Percentiles rank a stretch among this genome's conserved stretches.
Evolutionary conservation across 192 early-diverging fungal genomes (phyloP).

Genomic region (Dissophora ornata): DNA sequence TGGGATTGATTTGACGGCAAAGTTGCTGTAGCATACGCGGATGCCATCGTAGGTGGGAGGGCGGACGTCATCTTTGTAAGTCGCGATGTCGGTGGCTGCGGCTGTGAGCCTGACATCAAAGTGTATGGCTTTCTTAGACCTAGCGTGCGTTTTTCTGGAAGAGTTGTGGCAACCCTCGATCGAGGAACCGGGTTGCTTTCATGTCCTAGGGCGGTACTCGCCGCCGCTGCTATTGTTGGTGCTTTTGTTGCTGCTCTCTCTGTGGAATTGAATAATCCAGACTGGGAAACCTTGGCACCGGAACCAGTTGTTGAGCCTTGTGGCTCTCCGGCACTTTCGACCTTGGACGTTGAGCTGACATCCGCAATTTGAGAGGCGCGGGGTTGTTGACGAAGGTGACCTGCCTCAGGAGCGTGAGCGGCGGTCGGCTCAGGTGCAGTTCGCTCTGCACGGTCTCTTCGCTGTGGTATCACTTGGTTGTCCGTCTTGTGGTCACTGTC

Average conservation of each 20-base stretch:
- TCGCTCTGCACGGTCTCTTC: too few species aligned
- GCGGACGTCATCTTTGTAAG: constrained; percentile 4
- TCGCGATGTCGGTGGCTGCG: constrained; percentile 13
- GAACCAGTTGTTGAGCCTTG: too few species aligned
- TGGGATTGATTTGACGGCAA: too few species aligned
- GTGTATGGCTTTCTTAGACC: constrained; percentile 3
- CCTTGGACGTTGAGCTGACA: too few species aligned
- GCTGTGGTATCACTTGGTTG: not conserved
- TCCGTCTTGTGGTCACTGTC: not conserved
- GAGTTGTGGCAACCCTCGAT: not conserved
- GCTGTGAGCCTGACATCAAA: not conserved
- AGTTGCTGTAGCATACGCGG: too few species aligned
- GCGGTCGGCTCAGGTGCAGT: too few species aligned
- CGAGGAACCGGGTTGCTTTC: not conserved
- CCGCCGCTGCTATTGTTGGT: not conserved
- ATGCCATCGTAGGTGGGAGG: not conserved
- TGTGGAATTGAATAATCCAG: too few species aligned
- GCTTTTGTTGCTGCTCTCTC: too few species aligned
- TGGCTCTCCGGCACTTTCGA: not conserved
- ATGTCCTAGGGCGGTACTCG: not conserved
- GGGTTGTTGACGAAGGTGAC: too few species aligned
- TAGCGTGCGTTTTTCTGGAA: constrained; percentile 35
- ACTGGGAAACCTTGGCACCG: too few species aligned
- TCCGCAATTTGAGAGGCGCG: too few species aligned
- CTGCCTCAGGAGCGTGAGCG: too few species aligned